Evolutionary conservation across 495 filamentous ascomycete genomes (phyloP).

Genomic region (Clohesyomyces aquaticus): DNA sequence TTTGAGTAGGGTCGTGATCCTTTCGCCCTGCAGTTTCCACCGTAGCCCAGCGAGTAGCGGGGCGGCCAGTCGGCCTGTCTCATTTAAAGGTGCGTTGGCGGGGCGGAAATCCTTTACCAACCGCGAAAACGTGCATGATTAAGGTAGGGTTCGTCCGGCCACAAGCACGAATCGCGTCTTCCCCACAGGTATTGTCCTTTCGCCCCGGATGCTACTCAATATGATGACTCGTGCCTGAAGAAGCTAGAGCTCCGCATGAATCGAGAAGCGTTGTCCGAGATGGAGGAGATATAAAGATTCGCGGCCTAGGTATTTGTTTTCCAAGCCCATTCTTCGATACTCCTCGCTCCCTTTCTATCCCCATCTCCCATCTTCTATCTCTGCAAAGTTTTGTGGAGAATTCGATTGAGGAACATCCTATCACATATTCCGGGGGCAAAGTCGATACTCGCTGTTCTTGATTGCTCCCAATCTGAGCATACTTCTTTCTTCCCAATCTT

Average conservation of each 20-base stretch:
- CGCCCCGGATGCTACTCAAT: constrained; percentile 4
- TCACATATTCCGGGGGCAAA: too few relatives aligned
- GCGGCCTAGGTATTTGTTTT: too few relatives aligned
- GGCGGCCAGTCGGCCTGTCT: too few relatives aligned
- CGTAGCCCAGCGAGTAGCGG: too few relatives aligned
- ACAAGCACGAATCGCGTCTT: constrained; percentile 11
- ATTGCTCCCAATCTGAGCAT: too few relatives aligned
- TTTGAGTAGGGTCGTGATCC: too few relatives aligned
- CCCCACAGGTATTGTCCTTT: constrained; percentile 10
- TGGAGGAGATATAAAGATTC: constrained; percentile 12
- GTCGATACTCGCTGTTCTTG: too few relatives aligned
- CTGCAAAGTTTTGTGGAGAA: too few relatives aligned
- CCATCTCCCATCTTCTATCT: constrained; percentile 34
- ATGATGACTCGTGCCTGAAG: constrained; percentile 10
- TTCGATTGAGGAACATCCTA: too few relatives aligned
- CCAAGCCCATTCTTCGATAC: constrained; percentile 44
- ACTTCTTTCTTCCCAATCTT: neutral
- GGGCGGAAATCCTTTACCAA: constrained; percentile 23
- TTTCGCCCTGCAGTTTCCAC: too few relatives aligned
- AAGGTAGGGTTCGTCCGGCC: neutral
- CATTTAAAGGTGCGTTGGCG: too few relatives aligned
- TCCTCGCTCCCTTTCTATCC: constrained; percentile 35
- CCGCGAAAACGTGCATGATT: constrained; percentile 1
- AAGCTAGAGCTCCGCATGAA: neutral
- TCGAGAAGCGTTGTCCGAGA: neutral